phyloP scores from a whole-genome alignment of 371 early-diverging fungal genomes.

The Paraphysoderma sedebokerense region DNA sequence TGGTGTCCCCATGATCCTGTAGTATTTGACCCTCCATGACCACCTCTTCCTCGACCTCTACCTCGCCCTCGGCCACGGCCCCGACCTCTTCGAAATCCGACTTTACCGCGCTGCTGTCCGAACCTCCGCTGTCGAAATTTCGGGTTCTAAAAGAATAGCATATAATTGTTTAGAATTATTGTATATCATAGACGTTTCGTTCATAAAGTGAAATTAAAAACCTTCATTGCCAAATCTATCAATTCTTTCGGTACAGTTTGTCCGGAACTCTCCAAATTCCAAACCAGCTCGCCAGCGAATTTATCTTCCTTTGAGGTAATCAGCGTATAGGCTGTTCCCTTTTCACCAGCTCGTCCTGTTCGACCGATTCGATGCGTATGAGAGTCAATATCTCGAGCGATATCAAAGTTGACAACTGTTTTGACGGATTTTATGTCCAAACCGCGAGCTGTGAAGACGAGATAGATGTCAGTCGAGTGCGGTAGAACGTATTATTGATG shows the following conservation, averaged over 20 bases:
- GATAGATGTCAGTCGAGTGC: neutral
- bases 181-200: neutral
- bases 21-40: too few species aligned
- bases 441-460: constrained; percentile 9
- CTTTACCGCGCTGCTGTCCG: too few species aligned
- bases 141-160: too few species aligned
- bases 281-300: constrained; percentile 45
- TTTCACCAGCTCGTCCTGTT: constrained; percentile 54
- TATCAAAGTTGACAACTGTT: constrained; percentile 53
- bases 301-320: constrained; percentile 53
- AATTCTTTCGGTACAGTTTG: constrained; percentile 40
- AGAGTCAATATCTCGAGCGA: constrained; percentile 57
- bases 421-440: constrained; percentile 46
- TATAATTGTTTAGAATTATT: constrained; percentile 36
- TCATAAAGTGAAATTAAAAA: constrained; percentile 1
- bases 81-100: constrained; percentile 18
- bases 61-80: constrained; percentile 24
- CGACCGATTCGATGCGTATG: constrained; percentile 57
- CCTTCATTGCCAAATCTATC: constrained; percentile 48
- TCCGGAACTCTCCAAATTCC: constrained; percentile 47
- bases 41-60: constrained; percentile 22
- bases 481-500: neutral
- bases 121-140: constrained; percentile 23
- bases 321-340: constrained; percentile 50
- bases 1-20: too few species aligned